Conservation (phyloP, 345 rosid species). For the Excoecaria cochinchinensis region DNA sequence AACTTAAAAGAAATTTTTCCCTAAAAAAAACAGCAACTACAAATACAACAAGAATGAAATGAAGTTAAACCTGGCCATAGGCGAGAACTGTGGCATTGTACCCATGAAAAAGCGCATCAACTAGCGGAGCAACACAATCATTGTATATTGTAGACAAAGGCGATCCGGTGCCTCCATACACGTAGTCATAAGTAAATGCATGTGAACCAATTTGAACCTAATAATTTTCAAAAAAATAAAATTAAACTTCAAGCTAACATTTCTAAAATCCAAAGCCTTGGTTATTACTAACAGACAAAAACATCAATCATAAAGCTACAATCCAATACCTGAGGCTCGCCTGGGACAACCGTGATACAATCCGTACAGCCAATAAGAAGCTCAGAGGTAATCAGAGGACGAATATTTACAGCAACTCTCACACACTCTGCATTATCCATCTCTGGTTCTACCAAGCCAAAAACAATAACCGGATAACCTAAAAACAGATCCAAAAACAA, state of each 20-base stretch:
- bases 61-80: slow-evolving; percentile 76
- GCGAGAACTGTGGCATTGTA: slow-evolving; percentile 95
- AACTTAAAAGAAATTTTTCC: neutral
- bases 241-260: neutral
- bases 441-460: neutral
- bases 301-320: neutral
- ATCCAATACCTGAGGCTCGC: slow-evolving; percentile 76
- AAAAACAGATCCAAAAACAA: neutral
- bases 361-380: slow-evolving; percentile 83
- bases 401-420: slow-evolving; percentile 81
- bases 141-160: slow-evolving; percentile 50
- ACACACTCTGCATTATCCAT: slow-evolving; percentile 59
- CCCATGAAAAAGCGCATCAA: slow-evolving; percentile 81
- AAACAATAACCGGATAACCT: neutral
- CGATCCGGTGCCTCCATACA: slow-evolving; percentile 55
- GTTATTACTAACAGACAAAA: neutral
- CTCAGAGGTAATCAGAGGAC: slow-evolving; percentile 87
- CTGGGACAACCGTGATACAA: slow-evolving; percentile 77
- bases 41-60: neutral
- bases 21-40: neutral
- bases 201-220: slow-evolving; percentile 93
- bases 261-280: neutral
- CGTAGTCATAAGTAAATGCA: slow-evolving; percentile 75
- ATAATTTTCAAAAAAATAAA: neutral
- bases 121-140: slow-evolving; percentile 81